Percentiles rank a stretch among this genome's conserved stretches.
Evolutionary conservation across 441 rosid species (phyloP).

Genomic region (Pelargonium fulgidum): DNA sequence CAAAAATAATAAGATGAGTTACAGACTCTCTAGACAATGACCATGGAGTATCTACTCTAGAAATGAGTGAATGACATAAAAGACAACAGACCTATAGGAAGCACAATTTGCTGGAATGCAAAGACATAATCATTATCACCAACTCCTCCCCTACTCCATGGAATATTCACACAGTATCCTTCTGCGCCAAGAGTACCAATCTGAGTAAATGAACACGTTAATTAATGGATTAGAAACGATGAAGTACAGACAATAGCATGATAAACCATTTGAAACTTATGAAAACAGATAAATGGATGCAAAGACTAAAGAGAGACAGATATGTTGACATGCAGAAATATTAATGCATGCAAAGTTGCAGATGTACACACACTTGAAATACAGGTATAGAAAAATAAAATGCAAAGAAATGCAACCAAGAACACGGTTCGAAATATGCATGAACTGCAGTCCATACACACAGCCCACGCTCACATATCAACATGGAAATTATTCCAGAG

Average conservation of each 20-base stretch:
- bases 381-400: not conserved
- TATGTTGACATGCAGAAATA: too few relatives aligned
- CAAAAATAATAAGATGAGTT: not conserved
- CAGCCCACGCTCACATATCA: not conserved
- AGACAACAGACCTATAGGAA: conserved; percentile 72
- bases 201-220: conserved; percentile 32
- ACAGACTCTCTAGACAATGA: not conserved
- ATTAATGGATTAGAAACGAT: conserved; percentile 16
- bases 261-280: not conserved
- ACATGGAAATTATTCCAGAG: not conserved
- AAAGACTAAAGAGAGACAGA: too few relatives aligned
- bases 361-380: not conserved
- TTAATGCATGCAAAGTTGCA: not conserved
- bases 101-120: conserved; percentile 81
- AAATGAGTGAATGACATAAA: conserved; percentile 8
- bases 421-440: not conserved
- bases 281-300: not conserved
- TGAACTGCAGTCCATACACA: not conserved
- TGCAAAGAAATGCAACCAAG: not conserved
- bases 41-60: not conserved
- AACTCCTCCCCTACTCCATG: conserved; percentile 91
- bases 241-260: conserved; percentile 3
- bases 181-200: conserved; percentile 82
- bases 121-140: conserved; percentile 86
- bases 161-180: conserved; percentile 88